Percentiles rank a stretch among this genome's conserved stretches.
phyloP scores from a whole-genome alignment of 2,329 filamentous ascomycete genomes.

The Fusarium sp. region DNA sequence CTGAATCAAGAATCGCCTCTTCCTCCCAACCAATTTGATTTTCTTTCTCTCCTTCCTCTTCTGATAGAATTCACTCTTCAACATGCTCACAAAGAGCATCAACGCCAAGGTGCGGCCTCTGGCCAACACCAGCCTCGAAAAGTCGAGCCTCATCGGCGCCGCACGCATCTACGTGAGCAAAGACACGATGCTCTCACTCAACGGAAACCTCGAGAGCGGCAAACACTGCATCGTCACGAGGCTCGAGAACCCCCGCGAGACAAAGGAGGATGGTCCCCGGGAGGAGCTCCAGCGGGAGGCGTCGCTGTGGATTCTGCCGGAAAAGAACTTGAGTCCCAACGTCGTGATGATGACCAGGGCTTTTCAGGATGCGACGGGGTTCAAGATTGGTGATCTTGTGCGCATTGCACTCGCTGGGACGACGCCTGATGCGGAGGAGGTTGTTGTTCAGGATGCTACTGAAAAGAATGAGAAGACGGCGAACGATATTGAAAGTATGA shows the following conservation, averaged over 20 bases:
- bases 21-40: neutral
- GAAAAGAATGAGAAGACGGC: conserved; percentile 23
- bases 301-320: conserved; percentile 63
- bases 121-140: conserved; percentile 56
- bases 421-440: conserved; percentile 66
- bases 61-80: neutral
- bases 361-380: conserved; percentile 77
- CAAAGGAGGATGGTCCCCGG: conserved; percentile 21
- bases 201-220: conserved; percentile 57
- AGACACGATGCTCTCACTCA: conserved; percentile 60
- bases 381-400: conserved; percentile 77
- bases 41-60: neutral
- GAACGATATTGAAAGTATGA: conserved; percentile 14
- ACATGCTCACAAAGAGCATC: conserved; percentile 52
- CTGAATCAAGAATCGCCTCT: neutral
- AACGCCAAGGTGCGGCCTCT: conserved; percentile 58
- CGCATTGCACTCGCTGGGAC: conserved; percentile 68
- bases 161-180: conserved; percentile 63
- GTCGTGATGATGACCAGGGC: conserved; percentile 79
- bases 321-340: conserved; percentile 74
- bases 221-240: conserved; percentile 57
- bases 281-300: conserved; percentile 55
- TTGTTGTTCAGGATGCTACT: conserved; percentile 72
- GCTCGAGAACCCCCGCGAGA: conserved; percentile 31
- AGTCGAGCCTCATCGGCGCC: conserved; percentile 57